Evolutionary conservation across 2,329 filamentous ascomycete species (phyloP), one percentile per base, ranked within the genome.

Genomic region (Fusarium incarnatum): DNA sequence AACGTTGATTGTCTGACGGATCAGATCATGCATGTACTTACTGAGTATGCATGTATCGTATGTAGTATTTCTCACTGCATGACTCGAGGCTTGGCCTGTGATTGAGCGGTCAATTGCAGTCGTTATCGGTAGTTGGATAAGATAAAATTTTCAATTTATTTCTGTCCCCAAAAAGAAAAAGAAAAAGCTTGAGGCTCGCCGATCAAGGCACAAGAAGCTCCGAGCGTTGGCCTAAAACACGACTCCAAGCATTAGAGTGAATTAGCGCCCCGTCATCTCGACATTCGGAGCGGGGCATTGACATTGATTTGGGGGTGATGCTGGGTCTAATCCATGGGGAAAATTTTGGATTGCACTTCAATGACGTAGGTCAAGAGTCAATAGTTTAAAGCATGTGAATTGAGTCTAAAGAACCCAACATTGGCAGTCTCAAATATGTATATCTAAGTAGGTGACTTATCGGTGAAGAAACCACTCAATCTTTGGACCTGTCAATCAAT

Each of bases 331-430:
- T 53, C 32, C 49, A 70, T 41, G 46, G 49, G 53, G 53, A 44
- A 49, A 65, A 52, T 30, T 50, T 52, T 64, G 40, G 44, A 64
- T 55, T 68, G 63, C 37, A 47, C 42, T 65, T 68, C 47, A 65
- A 70, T 70, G 68, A 70, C 68, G 68, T 70, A 70, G 47, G 57
- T 22, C 9, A 49, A 44, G 30, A 59, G 32, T 23, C 32, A 59
- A 42, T 53, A 53, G 52, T 41, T 57, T 46, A 23, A 25, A 48
- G 28, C 63, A 55, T 68, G 54, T 55, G 46, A 60, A 60, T 23
- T 12, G 48, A 60, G 16, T 18, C 30, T 37, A 7, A 15, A 28
- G 34, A 37, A 37, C 34, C 34, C 10, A n/a, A 37, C n/a, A 7
- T 12, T 18, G 11, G 6, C 3, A 37, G 34, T 37, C 34, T 18